Evolutionary conservation across 2,329 filamentous ascomycete genomes (phyloP).

Genomic region (Septoria linicola): DNA sequence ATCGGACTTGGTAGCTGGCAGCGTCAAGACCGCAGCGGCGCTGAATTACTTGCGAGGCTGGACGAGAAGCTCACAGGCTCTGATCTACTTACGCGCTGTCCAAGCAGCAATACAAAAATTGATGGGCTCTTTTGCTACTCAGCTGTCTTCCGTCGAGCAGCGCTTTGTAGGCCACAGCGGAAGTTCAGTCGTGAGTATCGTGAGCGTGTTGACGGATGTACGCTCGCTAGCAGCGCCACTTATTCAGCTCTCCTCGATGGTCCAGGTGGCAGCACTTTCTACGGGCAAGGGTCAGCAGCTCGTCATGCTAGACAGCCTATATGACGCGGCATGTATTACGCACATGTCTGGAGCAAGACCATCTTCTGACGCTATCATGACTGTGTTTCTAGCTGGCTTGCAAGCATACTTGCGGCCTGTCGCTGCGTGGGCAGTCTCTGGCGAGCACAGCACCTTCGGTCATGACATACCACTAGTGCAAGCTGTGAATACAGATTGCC

Average conservation of each 20-base stretch:
- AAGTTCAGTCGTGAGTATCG: slow-evolving; percentile 64
- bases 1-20: slow-evolving; percentile 43
- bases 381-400: slow-evolving; percentile 77
- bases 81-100: slow-evolving; percentile 64
- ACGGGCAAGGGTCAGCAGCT: slow-evolving; percentile 56
- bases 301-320: slow-evolving; percentile 75
- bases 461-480: slow-evolving; percentile 51
- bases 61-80: slow-evolving; percentile 37
- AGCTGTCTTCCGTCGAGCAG: slow-evolving; percentile 60
- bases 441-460: slow-evolving; percentile 57
- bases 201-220: slow-evolving; percentile 61
- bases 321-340: slow-evolving; percentile 64
- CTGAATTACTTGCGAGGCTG: slow-evolving; percentile 53
- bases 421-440: slow-evolving; percentile 78
- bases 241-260: slow-evolving; percentile 62
- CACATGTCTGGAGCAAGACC: slow-evolving; percentile 66
- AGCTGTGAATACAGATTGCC: slow-evolving; percentile 72
- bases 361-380: slow-evolving; percentile 63
- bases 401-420: slow-evolving; percentile 79
- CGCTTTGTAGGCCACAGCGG: slow-evolving; percentile 56
- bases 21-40: slow-evolving; percentile 50
- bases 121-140: slow-evolving; percentile 58
- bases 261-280: slow-evolving; percentile 37
- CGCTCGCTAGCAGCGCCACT: slow-evolving; percentile 56
- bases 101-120: slow-evolving; percentile 61